phyloP scores from a whole-genome alignment of 352 stramenopile genomes.

The Phytopythium vexans region DNA sequence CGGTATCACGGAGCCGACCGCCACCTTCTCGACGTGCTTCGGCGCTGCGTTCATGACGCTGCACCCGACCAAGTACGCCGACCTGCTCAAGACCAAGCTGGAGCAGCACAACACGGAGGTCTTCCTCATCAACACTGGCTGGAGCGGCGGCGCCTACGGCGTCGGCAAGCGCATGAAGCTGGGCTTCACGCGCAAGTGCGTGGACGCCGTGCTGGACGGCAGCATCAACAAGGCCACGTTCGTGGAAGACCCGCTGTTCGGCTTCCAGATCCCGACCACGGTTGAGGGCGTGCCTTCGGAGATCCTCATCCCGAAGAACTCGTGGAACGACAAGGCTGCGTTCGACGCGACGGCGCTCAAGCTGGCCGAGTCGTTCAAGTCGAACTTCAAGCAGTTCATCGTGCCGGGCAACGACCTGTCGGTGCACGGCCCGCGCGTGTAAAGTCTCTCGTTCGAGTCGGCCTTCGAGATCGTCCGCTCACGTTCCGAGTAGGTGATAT shows the following conservation, averaged over 20 bases:
- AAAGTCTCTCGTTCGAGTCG: conserved; percentile 7
- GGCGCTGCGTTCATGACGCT: conserved; percentile 53
- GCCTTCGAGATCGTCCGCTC: too few relatives aligned
- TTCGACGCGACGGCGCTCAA: conserved; percentile 76
- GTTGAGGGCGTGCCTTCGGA: conserved; percentile 69
- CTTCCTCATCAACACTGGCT: conserved; percentile 93
- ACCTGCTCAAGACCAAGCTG: conserved; percentile 59
- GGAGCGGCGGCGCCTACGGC: conserved; percentile 94
- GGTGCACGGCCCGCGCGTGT: conserved; percentile 54
- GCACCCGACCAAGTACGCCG: conserved; percentile 52
- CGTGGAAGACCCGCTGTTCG: conserved; percentile 69
- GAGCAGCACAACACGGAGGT: conserved; percentile 41
- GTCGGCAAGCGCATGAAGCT: conserved; percentile 97
- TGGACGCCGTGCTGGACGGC: conserved; percentile 52
- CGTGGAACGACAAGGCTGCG: conserved; percentile 76
- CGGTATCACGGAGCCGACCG: conserved; percentile 46
- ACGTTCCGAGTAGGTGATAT: too few relatives aligned
- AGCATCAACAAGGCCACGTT: conserved; percentile 61
- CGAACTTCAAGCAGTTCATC: conserved; percentile 88
- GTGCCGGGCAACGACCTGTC: conserved; percentile 71
- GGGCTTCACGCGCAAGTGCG: conserved; percentile 58
- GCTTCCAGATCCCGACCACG: conserved; percentile 60
- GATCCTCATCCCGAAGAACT: conserved; percentile 72
- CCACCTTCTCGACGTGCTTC: conserved; percentile 59
- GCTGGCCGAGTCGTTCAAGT: conserved; percentile 70